phyloP scores from a whole-genome alignment of 345 rosid species.

The Sisymbrium altissimum region DNA sequence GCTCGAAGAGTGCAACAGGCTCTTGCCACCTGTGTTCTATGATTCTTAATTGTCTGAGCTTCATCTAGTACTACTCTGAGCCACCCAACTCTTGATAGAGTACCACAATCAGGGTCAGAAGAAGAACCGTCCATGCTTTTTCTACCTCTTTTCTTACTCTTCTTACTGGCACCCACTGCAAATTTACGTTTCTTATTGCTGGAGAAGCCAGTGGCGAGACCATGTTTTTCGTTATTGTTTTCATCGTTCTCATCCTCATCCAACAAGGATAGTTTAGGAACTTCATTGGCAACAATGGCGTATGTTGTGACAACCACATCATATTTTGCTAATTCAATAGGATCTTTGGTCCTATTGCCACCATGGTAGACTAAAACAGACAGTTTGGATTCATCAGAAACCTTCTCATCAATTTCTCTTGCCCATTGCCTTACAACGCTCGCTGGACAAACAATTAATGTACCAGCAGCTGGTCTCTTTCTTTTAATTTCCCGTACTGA shows the following conservation, averaged over 20 bases:
- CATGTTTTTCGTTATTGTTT: constrained; percentile 50
- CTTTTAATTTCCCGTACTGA: constrained; percentile 40
- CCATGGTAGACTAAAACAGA: constrained; percentile 83
- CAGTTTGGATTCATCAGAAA: constrained; percentile 65
- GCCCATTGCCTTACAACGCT: constrained; percentile 96
- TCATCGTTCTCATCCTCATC: constrained; percentile 79
- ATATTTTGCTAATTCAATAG: constrained; percentile 68
- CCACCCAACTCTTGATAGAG: constrained; percentile 84
- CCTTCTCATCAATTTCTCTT: constrained; percentile 85
- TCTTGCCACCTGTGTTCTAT: constrained; percentile 92
- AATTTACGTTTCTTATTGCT: constrained; percentile 54
- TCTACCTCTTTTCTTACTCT: constrained; percentile 66
- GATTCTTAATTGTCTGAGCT: constrained; percentile 97
- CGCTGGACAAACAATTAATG: constrained; percentile 96
- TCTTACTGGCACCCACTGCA: constrained; percentile 38
- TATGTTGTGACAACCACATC: constrained; percentile 96
- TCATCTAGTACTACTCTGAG: constrained; percentile 87
- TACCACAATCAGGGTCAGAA: constrained; percentile 57
- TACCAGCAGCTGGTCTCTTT: constrained; percentile 78
- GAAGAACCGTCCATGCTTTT: constrained; percentile 51
- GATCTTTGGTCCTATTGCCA: constrained; percentile 83
- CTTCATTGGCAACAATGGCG: constrained; percentile 81
- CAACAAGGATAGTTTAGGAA: constrained; percentile 69
- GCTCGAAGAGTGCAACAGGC: constrained; percentile 96
- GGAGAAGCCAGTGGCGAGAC: constrained; percentile 58